These are phyloP conservation scores for Hymenoscyphus linearis DNA, from an alignment of 2,329 filamentous ascomycete species.

Conservation along the genomic window DNA sequence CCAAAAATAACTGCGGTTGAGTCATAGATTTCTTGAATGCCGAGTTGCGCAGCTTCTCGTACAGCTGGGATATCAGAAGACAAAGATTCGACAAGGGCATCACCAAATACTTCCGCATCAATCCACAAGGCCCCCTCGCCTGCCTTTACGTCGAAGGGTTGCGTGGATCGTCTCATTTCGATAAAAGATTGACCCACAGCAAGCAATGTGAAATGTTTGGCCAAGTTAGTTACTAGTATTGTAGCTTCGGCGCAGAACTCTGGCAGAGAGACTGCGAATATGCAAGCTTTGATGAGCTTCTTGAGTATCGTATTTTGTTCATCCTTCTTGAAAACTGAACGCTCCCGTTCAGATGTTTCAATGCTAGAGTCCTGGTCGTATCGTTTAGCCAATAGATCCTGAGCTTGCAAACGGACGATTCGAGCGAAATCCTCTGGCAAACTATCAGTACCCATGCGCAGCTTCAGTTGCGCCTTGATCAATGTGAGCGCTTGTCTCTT, in stretches of 20 bases:
- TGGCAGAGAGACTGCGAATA: conserved; percentile 77
- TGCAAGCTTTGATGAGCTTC: conserved; percentile 81
- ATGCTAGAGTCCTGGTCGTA: conserved; percentile 66
- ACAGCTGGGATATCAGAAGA: conserved; percentile 78
- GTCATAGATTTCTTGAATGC: conserved; percentile 73
- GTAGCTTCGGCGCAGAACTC: conserved; percentile 74
- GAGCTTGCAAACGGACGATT: conserved; percentile 79
- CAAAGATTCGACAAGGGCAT: conserved; percentile 84
- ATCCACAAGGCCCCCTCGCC: conserved; percentile 85
- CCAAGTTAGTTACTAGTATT: conserved; percentile 71
- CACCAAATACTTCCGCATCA: conserved; percentile 79
- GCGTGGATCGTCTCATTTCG: conserved; percentile 68
- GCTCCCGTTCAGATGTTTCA: conserved; percentile 70
- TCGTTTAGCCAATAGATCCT: conserved; percentile 73
- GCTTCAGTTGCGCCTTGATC: conserved; percentile 82
- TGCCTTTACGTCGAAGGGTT: conserved; percentile 75
- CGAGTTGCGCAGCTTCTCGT: conserved; percentile 74
- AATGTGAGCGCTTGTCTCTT: conserved; percentile 89
- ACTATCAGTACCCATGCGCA: conserved; percentile 81
- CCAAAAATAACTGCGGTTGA: conserved; percentile 76
- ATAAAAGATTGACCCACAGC: conserved; percentile 84
- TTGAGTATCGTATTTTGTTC: conserved; percentile 78
- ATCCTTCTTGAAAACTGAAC: conserved; percentile 81
- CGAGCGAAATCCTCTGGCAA: conserved; percentile 85
- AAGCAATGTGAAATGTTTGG: conserved; percentile 83